A percentile compares a stretch with the other conserved stretches of the same genome.
Conservation (phyloP, 192 early-diverging fungal species). For the Piromyces finnis region DNA sequence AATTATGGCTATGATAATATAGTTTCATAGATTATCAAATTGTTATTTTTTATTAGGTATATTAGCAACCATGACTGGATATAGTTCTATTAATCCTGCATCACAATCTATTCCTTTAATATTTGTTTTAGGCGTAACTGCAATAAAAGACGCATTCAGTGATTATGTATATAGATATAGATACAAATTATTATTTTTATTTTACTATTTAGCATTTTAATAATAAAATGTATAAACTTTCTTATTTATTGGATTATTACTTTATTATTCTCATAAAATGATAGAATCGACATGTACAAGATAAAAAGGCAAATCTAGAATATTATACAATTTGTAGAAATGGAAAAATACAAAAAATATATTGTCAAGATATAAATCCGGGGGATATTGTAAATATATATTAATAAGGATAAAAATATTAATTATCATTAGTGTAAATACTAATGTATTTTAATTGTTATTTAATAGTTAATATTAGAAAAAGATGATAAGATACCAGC, state of each 20-base stretch:
- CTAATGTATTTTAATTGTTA: too few species aligned
- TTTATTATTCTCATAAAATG: too few species aligned
- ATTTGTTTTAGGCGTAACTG: not conserved
- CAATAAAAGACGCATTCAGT: not conserved
- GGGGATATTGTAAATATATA: not conserved
- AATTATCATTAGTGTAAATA: too few species aligned
- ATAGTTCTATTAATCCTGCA: not conserved
- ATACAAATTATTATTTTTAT: too few species aligned
- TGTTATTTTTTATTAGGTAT: not conserved
- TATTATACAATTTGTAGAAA: not conserved
- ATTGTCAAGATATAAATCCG: not conserved
- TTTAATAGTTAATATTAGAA: not conserved
- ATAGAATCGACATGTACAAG: not conserved
- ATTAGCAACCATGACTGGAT: not conserved
- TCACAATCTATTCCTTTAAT: not conserved
- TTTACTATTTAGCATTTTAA: too few species aligned
- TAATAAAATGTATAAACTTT: too few species aligned
- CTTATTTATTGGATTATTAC: too few species aligned
- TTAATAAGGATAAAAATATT: too few species aligned
- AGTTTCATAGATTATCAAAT: not conserved
- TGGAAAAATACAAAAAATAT: not conserved
- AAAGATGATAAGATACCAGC: slow-evolving; percentile 70
- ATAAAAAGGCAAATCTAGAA: not conserved
- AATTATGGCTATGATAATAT: not conserved
- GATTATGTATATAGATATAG: not conserved